A percentile compares a stretch with the other conserved stretches of the same genome.
These are phyloP conservation scores for Phytophthora pistaciae DNA, from an alignment of 352 stramenopile species.

Conservation along the genomic window DNA sequence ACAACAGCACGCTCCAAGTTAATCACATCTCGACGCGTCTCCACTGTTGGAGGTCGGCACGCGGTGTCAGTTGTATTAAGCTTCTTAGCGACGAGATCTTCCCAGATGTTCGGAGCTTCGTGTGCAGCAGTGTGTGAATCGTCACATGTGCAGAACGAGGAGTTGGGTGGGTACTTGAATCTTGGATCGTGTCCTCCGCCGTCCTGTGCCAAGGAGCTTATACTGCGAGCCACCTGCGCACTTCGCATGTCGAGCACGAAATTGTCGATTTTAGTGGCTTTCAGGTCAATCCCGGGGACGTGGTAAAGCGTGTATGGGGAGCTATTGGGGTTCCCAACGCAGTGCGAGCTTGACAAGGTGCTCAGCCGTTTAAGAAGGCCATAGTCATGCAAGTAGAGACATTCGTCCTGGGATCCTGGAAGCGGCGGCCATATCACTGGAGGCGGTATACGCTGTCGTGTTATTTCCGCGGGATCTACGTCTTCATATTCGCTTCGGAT, in stretches of 20 bases:
- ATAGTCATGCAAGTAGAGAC: constrained; percentile 16
- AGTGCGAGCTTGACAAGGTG: constrained; percentile 4
- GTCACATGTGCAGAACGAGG: constrained; percentile 8
- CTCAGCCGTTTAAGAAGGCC: not conserved
- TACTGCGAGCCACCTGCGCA: constrained; percentile 9
- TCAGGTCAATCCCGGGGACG: constrained; percentile 1
- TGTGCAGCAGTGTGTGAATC: constrained; percentile 7
- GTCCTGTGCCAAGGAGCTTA: constrained; percentile 4
- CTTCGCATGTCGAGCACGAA: constrained; percentile 10
- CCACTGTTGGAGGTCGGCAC: not conserved
- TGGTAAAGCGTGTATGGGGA: constrained; percentile 14
- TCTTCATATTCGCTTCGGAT: not conserved
- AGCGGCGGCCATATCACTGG: not conserved
- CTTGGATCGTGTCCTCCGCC: constrained; percentile 26
- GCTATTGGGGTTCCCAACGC: not conserved
- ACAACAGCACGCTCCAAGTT: constrained; percentile 13
- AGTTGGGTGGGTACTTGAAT: constrained; percentile 14
- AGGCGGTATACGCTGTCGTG: not conserved
- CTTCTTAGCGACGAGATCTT: not conserved
- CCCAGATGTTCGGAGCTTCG: constrained; percentile 7
- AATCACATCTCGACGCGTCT: not conserved
- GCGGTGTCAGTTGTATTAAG: not conserved
- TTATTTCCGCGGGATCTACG: not conserved
- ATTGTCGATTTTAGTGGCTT: constrained; percentile 14
- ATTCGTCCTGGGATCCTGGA: not conserved